A percentile compares a stretch with the other conserved stretches of the same genome.
Conservation (phyloP, 2,329 filamentous ascomycete species). For the Claviceps spartinae region DNA sequence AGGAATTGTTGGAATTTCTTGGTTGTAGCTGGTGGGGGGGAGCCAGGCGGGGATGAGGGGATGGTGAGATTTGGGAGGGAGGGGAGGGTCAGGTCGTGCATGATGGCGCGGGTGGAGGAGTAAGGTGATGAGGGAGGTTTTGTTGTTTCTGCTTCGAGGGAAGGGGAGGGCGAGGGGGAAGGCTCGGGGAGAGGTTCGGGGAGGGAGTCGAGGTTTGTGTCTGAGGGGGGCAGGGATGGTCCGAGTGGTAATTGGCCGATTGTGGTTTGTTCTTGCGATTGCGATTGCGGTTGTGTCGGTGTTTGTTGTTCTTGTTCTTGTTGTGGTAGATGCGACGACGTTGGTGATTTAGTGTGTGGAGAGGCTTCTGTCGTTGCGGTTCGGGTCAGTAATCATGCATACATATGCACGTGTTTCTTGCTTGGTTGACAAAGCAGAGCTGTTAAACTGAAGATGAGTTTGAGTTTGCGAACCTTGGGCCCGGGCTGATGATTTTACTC, state of each 20-base stretch:
- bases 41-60: constrained; percentile 56
- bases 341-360: background rate
- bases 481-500: background rate
- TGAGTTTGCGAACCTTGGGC: background rate
- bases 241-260: constrained; percentile 19
- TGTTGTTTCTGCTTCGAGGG: constrained; percentile 7
- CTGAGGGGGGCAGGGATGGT: constrained; percentile 23
- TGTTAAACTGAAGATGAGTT: background rate
- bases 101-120: constrained; percentile 45
- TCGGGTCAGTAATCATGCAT: background rate
- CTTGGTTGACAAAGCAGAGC: background rate
- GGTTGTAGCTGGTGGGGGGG: constrained; percentile 37
- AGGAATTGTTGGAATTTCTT: constrained; percentile 64
- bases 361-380: background rate
- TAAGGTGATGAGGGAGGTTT: constrained; percentile 45
- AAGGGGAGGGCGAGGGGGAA: constrained; percentile 11
- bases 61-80: constrained; percentile 59
- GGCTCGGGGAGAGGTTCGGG: constrained; percentile 7
- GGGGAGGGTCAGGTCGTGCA: constrained; percentile 63
- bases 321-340: background rate
- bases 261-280: background rate
- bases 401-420: background rate
- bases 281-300: background rate
- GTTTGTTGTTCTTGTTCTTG: background rate
- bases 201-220: constrained; percentile 8